Conservation (phyloP, 768 basidiomycete genomes). For the Tricholoma hemisulphureum region DNA sequence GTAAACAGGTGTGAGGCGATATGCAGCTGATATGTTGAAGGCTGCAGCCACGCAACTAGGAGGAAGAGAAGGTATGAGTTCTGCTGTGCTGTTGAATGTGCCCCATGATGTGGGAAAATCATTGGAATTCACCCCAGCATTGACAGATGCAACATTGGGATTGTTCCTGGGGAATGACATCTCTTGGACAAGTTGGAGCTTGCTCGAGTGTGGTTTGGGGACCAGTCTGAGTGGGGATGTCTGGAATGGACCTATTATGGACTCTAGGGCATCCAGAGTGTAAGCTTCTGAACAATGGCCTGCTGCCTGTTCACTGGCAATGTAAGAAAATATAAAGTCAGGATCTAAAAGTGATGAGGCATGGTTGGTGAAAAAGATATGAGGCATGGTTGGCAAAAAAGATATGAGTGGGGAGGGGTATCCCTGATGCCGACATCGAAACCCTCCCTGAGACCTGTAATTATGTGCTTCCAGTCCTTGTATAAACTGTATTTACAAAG, state of each 20-base stretch:
- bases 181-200: slow-evolving; percentile 26
- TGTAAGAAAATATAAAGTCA: slow-evolving; percentile 32
- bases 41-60: slow-evolving; percentile 38
- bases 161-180: slow-evolving; percentile 28
- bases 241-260: slow-evolving; percentile 39
- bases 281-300: slow-evolving; percentile 11
- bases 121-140: no score
- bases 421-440: slow-evolving; percentile 34
- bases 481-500: slow-evolving; percentile 14
- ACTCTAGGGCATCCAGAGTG: slow-evolving; percentile 22
- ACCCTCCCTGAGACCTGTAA: slow-evolving; percentile 30
- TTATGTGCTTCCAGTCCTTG: slow-evolving; percentile 18
- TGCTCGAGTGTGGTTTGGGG: slow-evolving; percentile 29
- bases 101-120: neutral
- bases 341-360: slow-evolving; percentile 26
- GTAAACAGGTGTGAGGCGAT: no score
- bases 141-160: no score
- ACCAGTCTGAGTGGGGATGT: slow-evolving; percentile 41
- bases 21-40: no score
- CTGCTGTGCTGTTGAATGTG: no score
- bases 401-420: slow-evolving; percentile 10
- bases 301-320: slow-evolving; percentile 8
- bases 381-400: no score
- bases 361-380: slow-evolving; percentile 36
- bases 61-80: slow-evolving; percentile 28